A percentile compares a stretch with the other conserved stretches of the same genome.
These are phyloP conservation scores for Coemansia sp. DNA, from an alignment of 192 early-diverging fungal genomes.

Conservation along the genomic window DNA sequence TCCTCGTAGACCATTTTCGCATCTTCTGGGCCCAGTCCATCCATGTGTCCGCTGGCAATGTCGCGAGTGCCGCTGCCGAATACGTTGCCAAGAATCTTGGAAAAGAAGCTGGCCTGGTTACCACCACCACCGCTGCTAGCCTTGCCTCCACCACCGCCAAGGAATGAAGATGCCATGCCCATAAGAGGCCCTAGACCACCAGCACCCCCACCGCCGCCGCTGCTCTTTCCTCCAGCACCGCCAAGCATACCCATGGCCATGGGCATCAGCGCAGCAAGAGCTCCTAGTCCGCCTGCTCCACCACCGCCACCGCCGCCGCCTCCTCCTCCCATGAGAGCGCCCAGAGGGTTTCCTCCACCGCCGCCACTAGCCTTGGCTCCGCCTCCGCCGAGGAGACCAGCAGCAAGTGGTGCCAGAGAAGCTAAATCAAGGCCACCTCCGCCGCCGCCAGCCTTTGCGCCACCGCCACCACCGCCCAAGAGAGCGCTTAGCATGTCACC, in stretches of 20 bases:
- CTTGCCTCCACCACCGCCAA: slow-evolving; percentile 23
- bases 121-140: slow-evolving; percentile 20
- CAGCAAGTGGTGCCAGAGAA: slow-evolving; percentile 38
- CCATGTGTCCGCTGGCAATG: slow-evolving; percentile 30
- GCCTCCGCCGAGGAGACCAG: slow-evolving; percentile 43
- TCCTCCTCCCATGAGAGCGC: slow-evolving; percentile 9
- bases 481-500: background rate
- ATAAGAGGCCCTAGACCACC: slow-evolving; percentile 45
- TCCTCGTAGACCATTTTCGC: slow-evolving; percentile 26
- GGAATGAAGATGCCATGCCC: slow-evolving; percentile 50
- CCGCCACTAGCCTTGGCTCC: slow-evolving; percentile 9
- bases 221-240: slow-evolving; percentile 20
- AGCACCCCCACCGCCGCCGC: slow-evolving; percentile 30
- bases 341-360: slow-evolving; percentile 2
- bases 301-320: slow-evolving; percentile 18
- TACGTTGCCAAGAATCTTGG: slow-evolving; percentile 52
- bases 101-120: slow-evolving; percentile 43
- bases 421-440: slow-evolving; percentile 42
- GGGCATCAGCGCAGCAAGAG: slow-evolving; percentile 42
- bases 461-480: slow-evolving; percentile 16
- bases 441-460: background rate
- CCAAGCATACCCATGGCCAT: slow-evolving; percentile 49
- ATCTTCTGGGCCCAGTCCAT: slow-evolving; percentile 24
- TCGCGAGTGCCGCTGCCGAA: slow-evolving; percentile 50
- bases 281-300: slow-evolving; percentile 44